Evolutionary conservation across 805 yeast genomes (phyloP).

Genomic region (Lachancea cidri): DNA sequence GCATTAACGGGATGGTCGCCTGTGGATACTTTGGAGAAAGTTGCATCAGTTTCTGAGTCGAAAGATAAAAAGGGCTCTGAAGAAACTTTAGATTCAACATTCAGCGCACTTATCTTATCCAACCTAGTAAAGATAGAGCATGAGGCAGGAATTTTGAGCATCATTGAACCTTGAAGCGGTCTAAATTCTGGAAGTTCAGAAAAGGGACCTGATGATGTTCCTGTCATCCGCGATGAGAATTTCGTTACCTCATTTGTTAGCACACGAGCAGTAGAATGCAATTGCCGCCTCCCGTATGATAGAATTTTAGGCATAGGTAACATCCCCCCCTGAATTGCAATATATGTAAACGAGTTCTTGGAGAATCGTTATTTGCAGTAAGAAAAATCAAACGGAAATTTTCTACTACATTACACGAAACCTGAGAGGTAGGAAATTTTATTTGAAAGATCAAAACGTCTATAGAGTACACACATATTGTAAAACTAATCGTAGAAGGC

Average conservation of each 20-base stretch:
- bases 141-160: constrained; percentile 20
- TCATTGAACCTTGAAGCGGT: constrained; percentile 18
- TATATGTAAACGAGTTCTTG: too few relatives aligned
- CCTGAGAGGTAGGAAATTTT: background rate
- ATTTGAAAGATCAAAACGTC: background rate
- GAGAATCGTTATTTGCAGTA: too few relatives aligned
- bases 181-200: constrained; percentile 23
- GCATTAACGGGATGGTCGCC: constrained; percentile 24
- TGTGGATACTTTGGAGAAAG: constrained; percentile 15
- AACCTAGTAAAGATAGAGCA: constrained; percentile 19
- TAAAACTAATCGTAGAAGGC: constrained; percentile 5
- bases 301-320: background rate
- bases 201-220: constrained; percentile 31
- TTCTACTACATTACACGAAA: too few relatives aligned
- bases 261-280: background rate
- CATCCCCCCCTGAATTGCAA: background rate
- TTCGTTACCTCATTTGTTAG: constrained; percentile 4
- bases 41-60: constrained; percentile 8
- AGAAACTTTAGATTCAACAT: constrained; percentile 6
- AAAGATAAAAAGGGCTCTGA: constrained; percentile 12
- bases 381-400: too few relatives aligned
- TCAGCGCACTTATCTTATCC: constrained; percentile 17
- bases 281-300: background rate
- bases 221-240: constrained; percentile 17
- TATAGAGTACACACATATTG: background rate